Percentiles rank a stretch among this genome's conserved stretches.
phyloP scores from a whole-genome alignment of 2,329 filamentous ascomycete genomes.

The Hypoxylon sp. region DNA sequence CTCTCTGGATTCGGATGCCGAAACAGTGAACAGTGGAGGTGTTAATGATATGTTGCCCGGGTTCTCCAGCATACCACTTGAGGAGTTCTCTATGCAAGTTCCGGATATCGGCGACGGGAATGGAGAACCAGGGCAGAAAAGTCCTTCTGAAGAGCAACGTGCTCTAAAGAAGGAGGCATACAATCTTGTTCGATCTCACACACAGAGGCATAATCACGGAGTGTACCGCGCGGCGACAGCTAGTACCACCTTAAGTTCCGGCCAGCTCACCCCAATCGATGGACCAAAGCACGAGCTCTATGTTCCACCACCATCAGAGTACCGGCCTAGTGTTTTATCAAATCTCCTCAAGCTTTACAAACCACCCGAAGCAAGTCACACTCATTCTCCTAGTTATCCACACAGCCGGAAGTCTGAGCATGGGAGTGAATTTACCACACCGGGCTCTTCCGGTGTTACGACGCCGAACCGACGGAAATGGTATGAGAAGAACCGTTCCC shows the following conservation, averaged over 20 bases:
- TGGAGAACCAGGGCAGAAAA: slow-evolving; percentile 32
- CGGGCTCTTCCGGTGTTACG: slow-evolving; percentile 58
- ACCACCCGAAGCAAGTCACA: slow-evolving; percentile 50
- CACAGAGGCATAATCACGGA: slow-evolving; percentile 48
- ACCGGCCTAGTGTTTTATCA: slow-evolving; percentile 63
- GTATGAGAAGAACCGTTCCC: slow-evolving; percentile 65
- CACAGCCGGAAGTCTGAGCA: slow-evolving; percentile 51
- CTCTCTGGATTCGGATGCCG: slow-evolving; percentile 58
- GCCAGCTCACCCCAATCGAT: slow-evolving; percentile 53
- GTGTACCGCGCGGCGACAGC: slow-evolving; percentile 29
- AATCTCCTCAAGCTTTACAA: slow-evolving; percentile 65
- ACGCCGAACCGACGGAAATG: slow-evolving; percentile 64
- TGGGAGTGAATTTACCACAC: slow-evolving; percentile 52
- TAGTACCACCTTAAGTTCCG: slow-evolving; percentile 42
- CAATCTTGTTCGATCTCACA: slow-evolving; percentile 62
- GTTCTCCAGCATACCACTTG: slow-evolving; percentile 54
- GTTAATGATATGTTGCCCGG: slow-evolving; percentile 46
- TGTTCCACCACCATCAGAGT: slow-evolving; percentile 59
- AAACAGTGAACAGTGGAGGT: slow-evolving; percentile 51
- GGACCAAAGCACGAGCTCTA: slow-evolving; percentile 60
- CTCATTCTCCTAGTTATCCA: slow-evolving; percentile 47
- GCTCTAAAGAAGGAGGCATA: slow-evolving; percentile 58
- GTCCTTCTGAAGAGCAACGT: slow-evolving; percentile 48
- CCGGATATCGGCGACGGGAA: slow-evolving; percentile 32
- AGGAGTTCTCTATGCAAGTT: slow-evolving; percentile 49